Evolutionary conservation across 352 stramenopile genomes (phyloP).

Genomic region (Globisporangium middletonii): DNA sequence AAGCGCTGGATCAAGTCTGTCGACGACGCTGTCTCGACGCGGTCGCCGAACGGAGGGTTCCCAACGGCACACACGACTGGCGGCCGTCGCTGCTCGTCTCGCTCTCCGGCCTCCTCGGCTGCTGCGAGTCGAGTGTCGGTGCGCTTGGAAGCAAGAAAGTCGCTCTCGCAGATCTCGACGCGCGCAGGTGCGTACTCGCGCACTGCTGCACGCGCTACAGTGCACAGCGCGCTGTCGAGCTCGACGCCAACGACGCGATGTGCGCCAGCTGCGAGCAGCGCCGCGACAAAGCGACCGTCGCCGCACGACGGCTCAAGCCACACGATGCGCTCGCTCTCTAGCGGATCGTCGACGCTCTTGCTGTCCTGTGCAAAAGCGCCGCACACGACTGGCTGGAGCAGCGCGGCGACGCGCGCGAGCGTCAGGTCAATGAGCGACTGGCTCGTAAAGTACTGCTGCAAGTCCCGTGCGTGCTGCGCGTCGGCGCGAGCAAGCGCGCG

Average conservation of each 20-base stretch:
- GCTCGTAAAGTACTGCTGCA: constrained; percentile 77
- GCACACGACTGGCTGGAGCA: constrained; percentile 4
- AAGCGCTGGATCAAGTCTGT: constrained; percentile 55
- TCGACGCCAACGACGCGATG: constrained; percentile 48
- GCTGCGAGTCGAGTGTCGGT: constrained; percentile 1
- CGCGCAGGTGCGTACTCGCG: constrained; percentile 5
- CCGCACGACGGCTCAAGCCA: constrained; percentile 77
- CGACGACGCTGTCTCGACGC: constrained; percentile 1
- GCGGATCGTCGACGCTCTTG: neutral
- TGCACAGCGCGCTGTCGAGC: constrained; percentile 32
- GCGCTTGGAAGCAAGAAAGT: constrained; percentile 47
- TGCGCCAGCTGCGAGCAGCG: constrained; percentile 33
- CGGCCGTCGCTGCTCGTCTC: neutral
- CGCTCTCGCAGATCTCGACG: constrained; percentile 25
- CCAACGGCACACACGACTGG: constrained; percentile 30
- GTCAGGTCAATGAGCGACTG: constrained; percentile 33
- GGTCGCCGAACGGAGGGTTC: constrained; percentile 65
- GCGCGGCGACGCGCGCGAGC: constrained; percentile 19
- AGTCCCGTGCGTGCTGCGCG: constrained; percentile 35
- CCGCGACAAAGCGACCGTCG: constrained; percentile 45
- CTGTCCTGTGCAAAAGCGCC: neutral
- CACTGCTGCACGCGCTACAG: constrained; percentile 6
- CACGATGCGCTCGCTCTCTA: constrained; percentile 17
- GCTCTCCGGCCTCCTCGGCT: too few species aligned
- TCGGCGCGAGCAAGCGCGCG: constrained; percentile 15